Evolutionary conservation across 768 basidiomycete genomes (phyloP), one percentile per base, ranked within the genome.

Genomic region (Lenzites betulinus): DNA sequence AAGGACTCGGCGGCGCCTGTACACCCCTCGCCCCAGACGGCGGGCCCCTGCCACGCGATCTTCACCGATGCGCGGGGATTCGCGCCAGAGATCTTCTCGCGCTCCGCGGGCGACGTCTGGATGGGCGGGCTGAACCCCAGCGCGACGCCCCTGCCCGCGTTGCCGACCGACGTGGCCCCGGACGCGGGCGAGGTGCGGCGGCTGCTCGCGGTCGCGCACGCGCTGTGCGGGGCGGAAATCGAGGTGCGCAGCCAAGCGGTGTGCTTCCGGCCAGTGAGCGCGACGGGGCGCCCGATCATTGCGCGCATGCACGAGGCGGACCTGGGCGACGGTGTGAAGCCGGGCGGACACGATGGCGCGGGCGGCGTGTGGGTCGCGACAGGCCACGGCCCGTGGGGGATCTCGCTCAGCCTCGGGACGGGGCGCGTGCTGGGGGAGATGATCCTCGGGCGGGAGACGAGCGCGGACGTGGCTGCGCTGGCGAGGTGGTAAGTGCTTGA

Each of bases 321-420:
- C 51, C 65, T 73, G 47, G 72, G 74, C 38, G 64, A 66, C 33
- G 67, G 65, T 23, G 61, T 55, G 30, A 62, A 64, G 41, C 68
- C 66, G 18, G 51, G 35, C 3, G 64, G 63, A 20, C 42, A 36
- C 33, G 57, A 54, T 22, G 59, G 51, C 20, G 50, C 30, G 36
- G 62, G 69, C 23, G 67, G 68, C 9, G 67, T 74, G 49, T 74
- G 67, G 57, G 64, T 76, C 50, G 69, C 74, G 28, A 69, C 73
- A 0, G 77, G 75, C 4, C 75, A 76, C 54, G 77, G 75, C n/a
- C 74, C 75, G 30, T 78, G 77, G 77, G 74, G 74, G 46, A 73
- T 76, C 59, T 64, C 63, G 26, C 54, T 75, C 43, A 68, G 72
- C 43, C 65, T 74, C 18, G 75, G 72, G 38, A 73, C 72, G 43